These are phyloP conservation scores for Arabis hirsuta DNA, from an alignment of 345 rosid genomes.

Conservation along the genomic window DNA sequence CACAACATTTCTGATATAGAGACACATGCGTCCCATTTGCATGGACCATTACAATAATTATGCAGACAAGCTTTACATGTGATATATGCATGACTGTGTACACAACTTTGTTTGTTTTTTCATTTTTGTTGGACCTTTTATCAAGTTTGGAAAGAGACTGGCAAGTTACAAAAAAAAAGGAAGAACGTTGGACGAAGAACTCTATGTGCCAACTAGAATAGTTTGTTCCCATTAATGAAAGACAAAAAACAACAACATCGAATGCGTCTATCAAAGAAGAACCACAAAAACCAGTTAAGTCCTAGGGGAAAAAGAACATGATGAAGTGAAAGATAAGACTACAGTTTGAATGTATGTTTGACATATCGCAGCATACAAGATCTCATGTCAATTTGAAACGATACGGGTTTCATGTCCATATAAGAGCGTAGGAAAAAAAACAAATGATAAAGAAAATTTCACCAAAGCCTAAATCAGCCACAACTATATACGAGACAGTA, in stretches of 20 bases:
- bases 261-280: conserved; percentile 59
- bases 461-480: conserved; percentile 99
- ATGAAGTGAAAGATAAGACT: not conserved
- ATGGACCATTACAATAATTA: too few species aligned
- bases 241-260: conserved; percentile 90
- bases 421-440: not conserved
- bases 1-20: too few species aligned
- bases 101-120: too few species aligned
- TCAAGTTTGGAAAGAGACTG: not conserved
- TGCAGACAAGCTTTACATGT: too few species aligned
- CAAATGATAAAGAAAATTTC: conserved; percentile 41
- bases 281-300: conserved; percentile 6
- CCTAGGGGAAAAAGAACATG: not conserved
- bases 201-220: conserved; percentile 75
- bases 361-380: conserved; percentile 91
- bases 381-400: conserved; percentile 51
- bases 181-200: conserved; percentile 87
- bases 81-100: too few species aligned
- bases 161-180: not conserved
- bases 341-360: conserved; percentile 54
- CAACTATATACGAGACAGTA: conserved; percentile 63
- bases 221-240: conserved; percentile 94
- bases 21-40: too few species aligned
- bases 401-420: not conserved
- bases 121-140: too few species aligned